Evolutionary conservation across 2,329 filamentous ascomycete genomes (phyloP), one percentile per base, ranked within the genome.

Genomic region (Aspergillus tubingensis): DNA sequence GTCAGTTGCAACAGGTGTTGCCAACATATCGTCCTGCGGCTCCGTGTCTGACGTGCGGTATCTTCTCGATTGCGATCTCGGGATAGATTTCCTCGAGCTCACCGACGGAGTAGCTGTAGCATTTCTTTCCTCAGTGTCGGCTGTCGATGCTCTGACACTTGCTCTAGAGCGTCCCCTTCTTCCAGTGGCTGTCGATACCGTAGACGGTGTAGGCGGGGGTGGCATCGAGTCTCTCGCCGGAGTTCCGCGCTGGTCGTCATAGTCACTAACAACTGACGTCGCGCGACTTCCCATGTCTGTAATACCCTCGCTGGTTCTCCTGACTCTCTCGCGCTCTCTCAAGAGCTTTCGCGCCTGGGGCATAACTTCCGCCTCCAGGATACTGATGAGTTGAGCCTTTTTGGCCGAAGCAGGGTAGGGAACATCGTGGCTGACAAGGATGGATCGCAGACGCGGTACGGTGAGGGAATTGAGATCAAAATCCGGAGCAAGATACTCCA

Each of bases 331-430:
- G 68, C 90, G 87, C 55, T 89, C 87, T 11, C 86, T 85, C 32
- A 96, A 82, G 23, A 98, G 85, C 76, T 89, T 91, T 66, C 86
- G 85, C 2, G 91, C 89, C 69, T 94, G 89, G 0, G 94, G 90
- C 4, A 91, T 79, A 27, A 99, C 85, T 64, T 95, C 82, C 32
- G 90, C 83, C 72, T 89, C 88, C 77, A 99, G 92, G 50, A 98
- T 86, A 7, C 90, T 87, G 62, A 99, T 83, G 21, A 99, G 86
- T 72, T 96, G 89, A 0, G 87, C 81, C 80, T 99, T 99, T 80
- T 98, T 99, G 11, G 95, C 92, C 4, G 88, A 93, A 0, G 91
- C 88, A 5, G 93, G 89, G 74, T 96, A 98, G 39, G 87, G 80
- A 70, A 98, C 82, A 73, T 92, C 90, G 79, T 99, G 91, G 66